phyloP scores from a whole-genome alignment of 148 eudicot species.

The Camellia japonica region DNA sequence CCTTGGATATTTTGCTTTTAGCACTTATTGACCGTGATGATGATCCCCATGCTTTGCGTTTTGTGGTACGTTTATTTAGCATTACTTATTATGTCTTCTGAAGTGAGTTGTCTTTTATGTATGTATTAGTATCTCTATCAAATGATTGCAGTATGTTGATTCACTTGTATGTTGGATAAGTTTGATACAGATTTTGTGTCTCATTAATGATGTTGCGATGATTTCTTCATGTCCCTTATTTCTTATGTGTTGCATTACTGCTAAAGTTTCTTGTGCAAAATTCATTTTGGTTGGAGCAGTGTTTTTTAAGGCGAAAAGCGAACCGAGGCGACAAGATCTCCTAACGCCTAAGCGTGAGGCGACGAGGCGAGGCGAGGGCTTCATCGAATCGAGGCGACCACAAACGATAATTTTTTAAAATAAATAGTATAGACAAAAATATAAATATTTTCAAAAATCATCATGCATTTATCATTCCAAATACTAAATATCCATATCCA shows the following conservation, averaged over 20 bases:
- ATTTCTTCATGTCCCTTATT: background rate
- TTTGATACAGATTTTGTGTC: background rate
- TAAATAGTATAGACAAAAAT: too few species aligned
- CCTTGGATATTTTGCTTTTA: constrained; percentile 87
- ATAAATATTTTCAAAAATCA: too few species aligned
- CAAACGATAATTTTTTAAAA: too few species aligned
- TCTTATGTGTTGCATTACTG: background rate
- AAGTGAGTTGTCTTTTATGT: background rate
- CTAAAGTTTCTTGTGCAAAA: background rate
- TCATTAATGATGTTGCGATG: background rate
- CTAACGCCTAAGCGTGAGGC: too few species aligned
- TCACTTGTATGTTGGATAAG: background rate
- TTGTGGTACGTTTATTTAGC: constrained; percentile 56
- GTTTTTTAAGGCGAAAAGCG: too few species aligned
- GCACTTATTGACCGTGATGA: constrained; percentile 98
- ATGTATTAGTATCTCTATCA: background rate
- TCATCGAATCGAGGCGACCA: too few species aligned
- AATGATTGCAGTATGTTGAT: background rate
- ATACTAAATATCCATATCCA: too few species aligned
- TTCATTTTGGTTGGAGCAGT: background rate
- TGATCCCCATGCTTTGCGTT: constrained; percentile 89
- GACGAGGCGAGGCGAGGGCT: too few species aligned
- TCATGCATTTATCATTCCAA: too few species aligned
- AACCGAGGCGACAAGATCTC: too few species aligned
- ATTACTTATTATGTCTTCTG: background rate